Conservation (phyloP, 1,139 yeast species). For the Geotrichum candidum region DNA sequence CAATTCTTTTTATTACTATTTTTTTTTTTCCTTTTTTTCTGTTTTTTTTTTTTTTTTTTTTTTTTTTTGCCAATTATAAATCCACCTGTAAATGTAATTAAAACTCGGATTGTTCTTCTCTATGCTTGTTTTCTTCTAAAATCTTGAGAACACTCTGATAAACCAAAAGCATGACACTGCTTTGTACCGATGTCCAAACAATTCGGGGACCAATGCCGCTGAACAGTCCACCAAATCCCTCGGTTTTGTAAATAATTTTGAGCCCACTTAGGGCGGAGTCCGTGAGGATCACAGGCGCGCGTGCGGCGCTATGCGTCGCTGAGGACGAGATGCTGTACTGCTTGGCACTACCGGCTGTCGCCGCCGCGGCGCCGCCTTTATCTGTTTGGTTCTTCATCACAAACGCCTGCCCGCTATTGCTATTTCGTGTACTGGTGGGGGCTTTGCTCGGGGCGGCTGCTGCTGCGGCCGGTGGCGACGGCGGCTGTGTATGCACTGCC, state of each 20-base stretch:
- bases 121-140: slow-evolving; percentile 19
- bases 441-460: slow-evolving; percentile 17
- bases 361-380: slow-evolving; percentile 4
- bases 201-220: slow-evolving; percentile 95
- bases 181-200: slow-evolving; percentile 94
- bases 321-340: slow-evolving; percentile 18
- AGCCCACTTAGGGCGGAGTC: slow-evolving; percentile 61
- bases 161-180: slow-evolving; percentile 85
- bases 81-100: background rate
- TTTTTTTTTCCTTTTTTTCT: too few relatives aligned
- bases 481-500: slow-evolving; percentile 4
- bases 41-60: too few relatives aligned
- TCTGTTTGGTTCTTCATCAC: slow-evolving; percentile 12
- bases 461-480: slow-evolving; percentile 6
- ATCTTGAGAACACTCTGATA: slow-evolving; percentile 50
- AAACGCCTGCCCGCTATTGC: slow-evolving; percentile 19
- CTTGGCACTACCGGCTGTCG: slow-evolving; percentile 6
- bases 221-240: slow-evolving; percentile 76
- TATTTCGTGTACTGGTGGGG: slow-evolving; percentile 18
- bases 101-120: background rate
- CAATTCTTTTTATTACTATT: too few relatives aligned
- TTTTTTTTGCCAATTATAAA: too few relatives aligned
- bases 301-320: slow-evolving; percentile 28
- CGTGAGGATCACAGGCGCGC: slow-evolving; percentile 35
- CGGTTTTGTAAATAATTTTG: slow-evolving; percentile 57